Conservation (phyloP, 441 rosid genomes). For the Macaranga tanarius region DNA sequence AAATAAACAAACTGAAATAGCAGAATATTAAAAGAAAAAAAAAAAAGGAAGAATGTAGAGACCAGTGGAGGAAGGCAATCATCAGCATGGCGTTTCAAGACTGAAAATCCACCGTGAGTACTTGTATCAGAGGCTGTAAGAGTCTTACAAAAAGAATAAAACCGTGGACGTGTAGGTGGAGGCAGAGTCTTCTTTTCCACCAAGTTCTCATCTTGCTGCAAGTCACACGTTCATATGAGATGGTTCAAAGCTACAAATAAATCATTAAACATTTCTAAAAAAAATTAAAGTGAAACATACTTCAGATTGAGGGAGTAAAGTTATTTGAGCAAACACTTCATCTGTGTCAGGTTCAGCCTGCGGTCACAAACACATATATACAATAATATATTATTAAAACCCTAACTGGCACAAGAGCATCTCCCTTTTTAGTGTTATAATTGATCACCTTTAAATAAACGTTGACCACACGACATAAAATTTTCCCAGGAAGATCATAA, state of each 20-base stretch:
- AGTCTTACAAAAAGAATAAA: conserved; percentile 85
- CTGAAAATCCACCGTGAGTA: conserved; percentile 96
- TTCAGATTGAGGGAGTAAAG: conserved; percentile 57
- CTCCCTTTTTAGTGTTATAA: too few relatives aligned
- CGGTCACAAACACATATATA: neutral
- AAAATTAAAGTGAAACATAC: conserved; percentile 31
- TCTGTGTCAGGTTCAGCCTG: conserved; percentile 91
- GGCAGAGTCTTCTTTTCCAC: conserved; percentile 51
- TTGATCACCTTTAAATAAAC: conserved; percentile 61
- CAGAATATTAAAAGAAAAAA: neutral
- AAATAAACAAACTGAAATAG: neutral
- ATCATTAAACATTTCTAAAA: neutral
- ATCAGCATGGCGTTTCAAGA: conserved; percentile 80
- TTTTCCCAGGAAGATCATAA: conserved; percentile 70
- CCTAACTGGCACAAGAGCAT: too few relatives aligned
- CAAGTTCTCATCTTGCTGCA: conserved; percentile 61
- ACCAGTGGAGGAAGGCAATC: conserved; percentile 93
- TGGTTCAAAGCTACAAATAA: neutral
- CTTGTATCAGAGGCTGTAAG: conserved; percentile 91
- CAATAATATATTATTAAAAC: too few relatives aligned
- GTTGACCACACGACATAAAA: conserved; percentile 81
- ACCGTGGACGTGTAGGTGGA: conserved; percentile 49
- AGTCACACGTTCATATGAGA: neutral
- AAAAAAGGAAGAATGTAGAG: conserved; percentile 7
- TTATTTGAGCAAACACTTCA: conserved; percentile 85